Percentiles rank a stretch among this genome's conserved stretches.
Evolutionary conservation across 2,329 filamentous ascomycete genomes (phyloP).

Genomic region (Didymella arachidicola): DNA sequence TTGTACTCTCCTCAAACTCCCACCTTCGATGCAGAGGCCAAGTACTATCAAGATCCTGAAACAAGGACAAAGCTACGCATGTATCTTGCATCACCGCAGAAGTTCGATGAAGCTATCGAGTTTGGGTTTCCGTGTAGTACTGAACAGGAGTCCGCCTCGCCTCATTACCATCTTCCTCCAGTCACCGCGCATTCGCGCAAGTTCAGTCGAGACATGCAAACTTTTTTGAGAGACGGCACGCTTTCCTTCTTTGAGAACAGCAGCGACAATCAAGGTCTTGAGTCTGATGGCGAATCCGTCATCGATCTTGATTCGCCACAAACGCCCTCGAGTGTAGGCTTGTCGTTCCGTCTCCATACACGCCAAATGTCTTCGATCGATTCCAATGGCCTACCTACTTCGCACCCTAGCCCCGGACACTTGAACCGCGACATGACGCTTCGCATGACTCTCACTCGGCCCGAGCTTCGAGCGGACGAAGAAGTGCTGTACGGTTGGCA

Average conservation of each 20-base stretch:
- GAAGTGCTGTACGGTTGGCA: conserved; percentile 77
- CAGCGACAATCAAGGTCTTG: conserved; percentile 42
- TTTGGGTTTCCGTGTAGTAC: conserved; percentile 81
- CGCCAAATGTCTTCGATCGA: conserved; percentile 45
- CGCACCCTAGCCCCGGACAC: conserved; percentile 33
- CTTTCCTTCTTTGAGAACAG: conserved; percentile 52
- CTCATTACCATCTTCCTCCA: conserved; percentile 44
- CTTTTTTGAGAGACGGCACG: conserved; percentile 66
- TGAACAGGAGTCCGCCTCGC: conserved; percentile 28
- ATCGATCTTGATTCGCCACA: conserved; percentile 47
- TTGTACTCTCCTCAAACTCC: conserved; percentile 38
- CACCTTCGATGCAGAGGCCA: conserved; percentile 70
- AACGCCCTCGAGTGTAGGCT: conserved; percentile 48
- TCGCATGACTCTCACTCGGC: conserved; percentile 91
- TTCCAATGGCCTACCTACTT: conserved; percentile 36
- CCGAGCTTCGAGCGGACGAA: conserved; percentile 81
- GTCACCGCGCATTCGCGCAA: conserved; percentile 50
- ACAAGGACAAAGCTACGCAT: conserved; percentile 84
- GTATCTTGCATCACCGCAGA: conserved; percentile 87
- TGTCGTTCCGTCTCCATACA: conserved; percentile 44
- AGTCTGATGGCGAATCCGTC: conserved; percentile 45
- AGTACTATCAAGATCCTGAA: conserved; percentile 90
- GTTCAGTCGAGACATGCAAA: conserved; percentile 62
- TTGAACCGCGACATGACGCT: conserved; percentile 87
- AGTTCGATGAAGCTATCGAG: conserved; percentile 93